Conservation (phyloP, 352 stramenopile genomes). For the Globisporangium echinulatum region DNA sequence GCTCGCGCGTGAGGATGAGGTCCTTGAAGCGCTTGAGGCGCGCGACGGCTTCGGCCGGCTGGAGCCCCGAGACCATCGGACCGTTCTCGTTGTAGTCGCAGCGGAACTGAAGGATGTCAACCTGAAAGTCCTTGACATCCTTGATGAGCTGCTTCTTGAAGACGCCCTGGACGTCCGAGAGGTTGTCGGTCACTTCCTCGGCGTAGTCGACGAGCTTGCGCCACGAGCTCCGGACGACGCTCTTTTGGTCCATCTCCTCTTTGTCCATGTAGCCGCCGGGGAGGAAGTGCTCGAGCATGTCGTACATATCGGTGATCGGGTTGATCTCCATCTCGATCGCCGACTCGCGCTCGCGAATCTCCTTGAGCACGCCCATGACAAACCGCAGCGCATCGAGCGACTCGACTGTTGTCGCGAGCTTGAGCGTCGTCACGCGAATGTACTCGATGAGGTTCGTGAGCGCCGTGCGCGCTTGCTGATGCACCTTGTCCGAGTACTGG, state of each 20-base stretch:
- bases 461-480: slow-evolving; percentile 60
- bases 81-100: slow-evolving; percentile 59
- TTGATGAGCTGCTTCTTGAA: slow-evolving; percentile 91
- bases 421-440: slow-evolving; percentile 65
- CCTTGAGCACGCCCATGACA: slow-evolving; percentile 81
- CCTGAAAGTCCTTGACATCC: slow-evolving; percentile 82
- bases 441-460: slow-evolving; percentile 76
- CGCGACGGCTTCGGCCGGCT: slow-evolving; percentile 77
- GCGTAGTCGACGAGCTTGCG: slow-evolving; percentile 84
- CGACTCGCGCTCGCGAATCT: slow-evolving; percentile 80
- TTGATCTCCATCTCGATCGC: slow-evolving; percentile 88
- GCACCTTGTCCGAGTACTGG: slow-evolving; percentile 78
- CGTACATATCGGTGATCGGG: slow-evolving; percentile 87
- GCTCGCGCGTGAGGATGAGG: slow-evolving; percentile 59
- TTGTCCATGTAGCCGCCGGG: slow-evolving; percentile 83
- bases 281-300: slow-evolving; percentile 86
- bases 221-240: slow-evolving; percentile 76
- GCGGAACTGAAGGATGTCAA: slow-evolving; percentile 61
- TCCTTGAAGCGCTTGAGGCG: slow-evolving; percentile 85
- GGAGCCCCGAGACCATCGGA: slow-evolving; percentile 68
- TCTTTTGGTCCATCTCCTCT: slow-evolving; percentile 90
- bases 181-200: slow-evolving; percentile 83
- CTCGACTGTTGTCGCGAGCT: slow-evolving; percentile 57
- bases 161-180: slow-evolving; percentile 75
- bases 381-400: slow-evolving; percentile 71